A percentile compares a stretch with the other conserved stretches of the same genome.
These are phyloP conservation scores for Aspergillus puulaauensis DNA, from an alignment of 2,329 filamentous ascomycete genomes.

Conservation along the genomic window DNA sequence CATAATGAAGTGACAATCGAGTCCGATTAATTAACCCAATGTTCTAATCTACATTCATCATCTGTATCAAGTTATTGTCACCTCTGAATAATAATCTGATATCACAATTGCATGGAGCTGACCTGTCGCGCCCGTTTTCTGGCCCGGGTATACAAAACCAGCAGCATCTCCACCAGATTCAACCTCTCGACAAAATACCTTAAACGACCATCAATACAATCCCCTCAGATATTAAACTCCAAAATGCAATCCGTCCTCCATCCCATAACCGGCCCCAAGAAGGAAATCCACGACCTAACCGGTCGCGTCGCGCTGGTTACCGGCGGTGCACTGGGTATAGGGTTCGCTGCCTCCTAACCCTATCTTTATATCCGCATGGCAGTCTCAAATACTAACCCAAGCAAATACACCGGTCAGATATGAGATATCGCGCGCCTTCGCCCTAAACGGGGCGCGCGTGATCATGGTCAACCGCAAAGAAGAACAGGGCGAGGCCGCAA, in stretches of 20 bases:
- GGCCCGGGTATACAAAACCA: background rate
- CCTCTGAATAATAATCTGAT: background rate
- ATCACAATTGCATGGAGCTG: background rate
- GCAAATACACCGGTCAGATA: background rate
- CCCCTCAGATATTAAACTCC: background rate
- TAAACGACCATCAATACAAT: too few relatives aligned
- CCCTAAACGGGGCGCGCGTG: constrained; percentile 15
- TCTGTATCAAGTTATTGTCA: background rate
- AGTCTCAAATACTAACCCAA: too few relatives aligned
- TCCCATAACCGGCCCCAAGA: constrained; percentile 37
- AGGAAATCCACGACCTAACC: constrained; percentile 34
- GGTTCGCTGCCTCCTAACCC: constrained; percentile 18
- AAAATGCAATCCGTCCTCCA: constrained; percentile 27
- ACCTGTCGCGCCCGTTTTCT: background rate
- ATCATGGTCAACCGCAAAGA: constrained; percentile 15
- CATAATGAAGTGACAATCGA: background rate
- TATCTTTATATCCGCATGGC: background rate
- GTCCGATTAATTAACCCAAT: background rate
- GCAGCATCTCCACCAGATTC: background rate
- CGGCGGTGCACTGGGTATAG: constrained; percentile 42
- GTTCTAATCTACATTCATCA: background rate
- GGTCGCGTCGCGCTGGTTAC: constrained; percentile 41
- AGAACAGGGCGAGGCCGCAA: constrained; percentile 24
- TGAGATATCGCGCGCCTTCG: constrained; percentile 12
- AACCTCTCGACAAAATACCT: too few relatives aligned